Conservation (phyloP, 441 rosid species). For the Breynia disticha region DNA sequence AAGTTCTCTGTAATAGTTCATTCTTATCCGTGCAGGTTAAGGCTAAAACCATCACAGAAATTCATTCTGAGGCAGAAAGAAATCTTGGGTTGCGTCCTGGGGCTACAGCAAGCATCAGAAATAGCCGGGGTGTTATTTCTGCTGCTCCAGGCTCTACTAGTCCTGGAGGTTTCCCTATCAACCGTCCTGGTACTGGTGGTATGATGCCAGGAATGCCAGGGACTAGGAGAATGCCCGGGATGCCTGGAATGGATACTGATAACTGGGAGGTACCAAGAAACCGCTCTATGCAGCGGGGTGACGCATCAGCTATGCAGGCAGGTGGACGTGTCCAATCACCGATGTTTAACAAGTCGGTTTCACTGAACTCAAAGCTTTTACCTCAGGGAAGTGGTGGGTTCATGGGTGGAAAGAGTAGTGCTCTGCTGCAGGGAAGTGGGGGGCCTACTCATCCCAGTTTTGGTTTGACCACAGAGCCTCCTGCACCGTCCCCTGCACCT, state of each 20-base stretch:
- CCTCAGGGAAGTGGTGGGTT: constrained; percentile 74
- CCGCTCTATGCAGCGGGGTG: constrained; percentile 73
- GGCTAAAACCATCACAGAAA: constrained; percentile 87
- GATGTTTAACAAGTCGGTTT: constrained; percentile 30
- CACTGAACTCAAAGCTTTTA: constrained; percentile 48
- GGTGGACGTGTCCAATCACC: constrained; percentile 35
- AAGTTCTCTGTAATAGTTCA: not conserved
- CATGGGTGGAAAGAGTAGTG: constrained; percentile 58
- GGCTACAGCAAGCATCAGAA: constrained; percentile 74
- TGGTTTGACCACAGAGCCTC: constrained; percentile 21
- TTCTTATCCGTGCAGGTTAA: constrained; percentile 43
- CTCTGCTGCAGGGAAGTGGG: constrained; percentile 49
- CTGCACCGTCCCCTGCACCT: constrained; percentile 17
- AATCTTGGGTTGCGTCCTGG: constrained; percentile 90
- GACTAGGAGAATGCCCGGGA: constrained; percentile 82
- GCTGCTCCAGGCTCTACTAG: constrained; percentile 34
- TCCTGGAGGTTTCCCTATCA: constrained; percentile 49
- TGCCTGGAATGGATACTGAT: constrained; percentile 71
- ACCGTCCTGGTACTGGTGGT: constrained; percentile 61
- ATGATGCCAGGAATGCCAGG: constrained; percentile 93
- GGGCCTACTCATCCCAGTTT: constrained; percentile 21
- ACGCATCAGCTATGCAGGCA: constrained; percentile 35
- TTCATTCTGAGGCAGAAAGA: constrained; percentile 84
- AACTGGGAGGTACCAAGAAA: constrained; percentile 72
- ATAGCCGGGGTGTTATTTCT: constrained; percentile 39